phyloP scores from a whole-genome alignment of 2,329 filamentous ascomycete species.

The Leptographium procerum region DNA sequence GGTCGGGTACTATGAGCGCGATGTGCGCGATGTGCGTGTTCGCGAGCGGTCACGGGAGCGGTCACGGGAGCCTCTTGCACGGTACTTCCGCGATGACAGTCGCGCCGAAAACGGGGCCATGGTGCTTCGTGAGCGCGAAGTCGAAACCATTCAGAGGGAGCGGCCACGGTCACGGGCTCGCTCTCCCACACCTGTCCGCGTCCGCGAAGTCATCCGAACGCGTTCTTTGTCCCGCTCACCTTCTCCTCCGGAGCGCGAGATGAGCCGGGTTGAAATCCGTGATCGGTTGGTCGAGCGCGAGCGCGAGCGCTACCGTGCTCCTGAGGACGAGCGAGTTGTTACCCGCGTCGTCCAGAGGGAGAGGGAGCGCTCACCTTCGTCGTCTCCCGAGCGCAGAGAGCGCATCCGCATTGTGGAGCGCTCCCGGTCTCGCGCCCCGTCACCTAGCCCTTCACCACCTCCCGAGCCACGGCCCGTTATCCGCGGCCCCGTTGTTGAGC shows the following conservation, averaged over 20 bases:
- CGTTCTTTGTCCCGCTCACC: conserved; percentile 29
- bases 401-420: conserved; percentile 39
- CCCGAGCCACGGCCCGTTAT: conserved; percentile 49
- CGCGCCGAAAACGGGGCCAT: conserved; percentile 35
- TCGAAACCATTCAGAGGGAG: conserved; percentile 39
- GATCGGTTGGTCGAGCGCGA: neutral
- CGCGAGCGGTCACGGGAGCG: conserved; percentile 31
- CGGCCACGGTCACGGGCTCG: conserved; percentile 26
- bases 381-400: conserved; percentile 19
- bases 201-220: conserved; percentile 31
- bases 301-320: neutral
- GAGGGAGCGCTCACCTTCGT: conserved; percentile 28
- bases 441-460: conserved; percentile 35
- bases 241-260: conserved; percentile 20
- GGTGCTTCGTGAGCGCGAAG: conserved; percentile 42
- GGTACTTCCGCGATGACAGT: conserved; percentile 39
- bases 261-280: conserved; percentile 6
- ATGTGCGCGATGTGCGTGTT: conserved; percentile 19
- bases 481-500: conserved; percentile 67
- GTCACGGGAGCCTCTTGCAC: conserved; percentile 31
- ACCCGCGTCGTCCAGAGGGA: conserved; percentile 30
- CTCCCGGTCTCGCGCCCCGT: conserved; percentile 31
- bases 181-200: conserved; percentile 28
- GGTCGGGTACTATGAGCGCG: conserved; percentile 1
- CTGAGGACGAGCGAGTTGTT: conserved; percentile 4